Conservation (phyloP, 306 rosid species). For the Medicago truncatula region MtrunA17r5.0-ANR NC_053042.1:20613001-20613500, state of each 20-base stretch:
- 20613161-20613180: conserved; percentile 81
- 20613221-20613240: conserved; percentile 78
- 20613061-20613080: conserved; percentile 91
- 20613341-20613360: conserved; percentile 69
- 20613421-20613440: conserved; percentile 4
- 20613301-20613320: conserved; percentile 47
- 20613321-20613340: conserved; percentile 62
- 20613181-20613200: conserved; percentile 91
- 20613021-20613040: conserved; percentile 67
- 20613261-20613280: conserved; percentile 61
- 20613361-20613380: conserved; percentile 77
- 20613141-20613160: conserved; percentile 80
- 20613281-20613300: conserved; percentile 21
- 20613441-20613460: conserved; percentile 29
- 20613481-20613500: conserved; percentile 24
- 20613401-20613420: neutral
- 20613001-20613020: conserved; percentile 40
- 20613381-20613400: conserved; percentile 39
- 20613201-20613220: conserved; percentile 91
- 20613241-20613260: conserved; percentile 56
- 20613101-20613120: conserved; percentile 64
- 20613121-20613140: conserved; percentile 62
- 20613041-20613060: conserved; percentile 90
- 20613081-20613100: conserved; percentile 74
- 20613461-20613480: neutral